Evolutionary conservation across 768 basidiomycete species (phyloP), one percentile per base, ranked within the genome.

Genomic region (Sporobolomyces roseus): DNA sequence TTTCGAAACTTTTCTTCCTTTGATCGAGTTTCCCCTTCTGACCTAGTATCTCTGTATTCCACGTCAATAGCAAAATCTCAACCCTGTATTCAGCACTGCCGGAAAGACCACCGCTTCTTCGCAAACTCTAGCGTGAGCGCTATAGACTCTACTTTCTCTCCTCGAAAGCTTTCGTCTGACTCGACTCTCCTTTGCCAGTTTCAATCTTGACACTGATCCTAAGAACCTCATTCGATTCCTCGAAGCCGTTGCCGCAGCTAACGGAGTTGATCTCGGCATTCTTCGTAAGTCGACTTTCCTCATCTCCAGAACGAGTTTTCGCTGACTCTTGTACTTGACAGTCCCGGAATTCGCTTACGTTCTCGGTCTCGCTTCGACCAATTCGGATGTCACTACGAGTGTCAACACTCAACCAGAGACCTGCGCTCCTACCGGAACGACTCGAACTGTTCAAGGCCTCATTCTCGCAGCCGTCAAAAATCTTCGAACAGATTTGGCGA

Each of bases 191-290:
- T 27, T 6, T 27, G 16, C 36, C 2, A 69, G 67, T 27, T 81
- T 89, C 69, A 75, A 84, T 25, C 87, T 87, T 77, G 88, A 88
- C 76, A 76, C 85, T 33, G 81, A 88, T 68, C 86, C 87, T 0
- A 59, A 82, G n/a, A 80, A 80, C 1, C 87, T 88, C 75, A 84
- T 89, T 61, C 75, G 82, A 56, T 77, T 89, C 61, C 78, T 89
- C 59, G 75, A 79, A 6, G 77, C 78, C 17, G 82, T 84, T 12
- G 83, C 87, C 2, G 78, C 82, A 66, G 78, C 83, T 58, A 85
- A 85, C 68, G 78, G 79, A 25, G 85, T 87, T 41, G 79, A 84
- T 61, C 79, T 89, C n/a, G 88, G 87, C n/a, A 70, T 70, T 30
- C 63, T 70, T 2, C 46, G 68, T 70, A 12, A 21, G 59, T 51